Base-by-base conservation (phyloP, 1,284 basidiomycete genomes). In the Cutaneotrichosporon curvatum region DNA sequence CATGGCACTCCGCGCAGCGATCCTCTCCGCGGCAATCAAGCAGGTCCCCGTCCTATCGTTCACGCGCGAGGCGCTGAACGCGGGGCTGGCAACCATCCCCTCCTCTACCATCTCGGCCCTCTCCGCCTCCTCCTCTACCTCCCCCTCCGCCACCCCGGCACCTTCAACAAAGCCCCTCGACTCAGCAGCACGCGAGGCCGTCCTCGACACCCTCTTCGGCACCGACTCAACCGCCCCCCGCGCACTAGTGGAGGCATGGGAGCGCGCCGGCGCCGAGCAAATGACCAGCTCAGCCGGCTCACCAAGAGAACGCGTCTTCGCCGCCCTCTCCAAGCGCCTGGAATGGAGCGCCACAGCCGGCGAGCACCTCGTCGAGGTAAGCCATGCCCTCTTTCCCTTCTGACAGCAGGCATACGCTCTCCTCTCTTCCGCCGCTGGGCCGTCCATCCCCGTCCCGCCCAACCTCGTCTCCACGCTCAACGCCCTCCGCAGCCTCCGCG, bases 311-410 rank as follows among this genome's bases (percentile, higher is more conserved):
- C 25, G 38, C 7, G 31, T 48, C 19, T 28, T 40, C 22, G 28
- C 32, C 12, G 42, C 33, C 4, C 42, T 48, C 8, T 40, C 38
- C 10, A 51, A 48, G 35, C 47, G 65, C 31, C 43, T 70, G 37
- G 50, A 55, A 30, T 63, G 59, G 44, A 58, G 54, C 23, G 52
- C 67, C 2, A n/a, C 28, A 9, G 51, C 62, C 2, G 63, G 63
- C 12, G 61, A 65, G 48, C 58, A 66, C 47, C 61, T 69, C 8
- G 57, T 63, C 12, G 67, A 69, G 53, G 65, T 64, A n/a, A 37
- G 60, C 55, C 10, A 12, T 7, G 25, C 25, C 18, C 30, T 10
- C 11, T 11, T 16, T 21, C 32, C 21, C 32, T 25, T 28, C 48
- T 50, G 21, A 56, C 43, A 20, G 4, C 40, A 67, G 63, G 67